phyloP scores from a whole-genome alignment of 495 filamentous ascomycete species.

The Neurospora africana region DNA sequence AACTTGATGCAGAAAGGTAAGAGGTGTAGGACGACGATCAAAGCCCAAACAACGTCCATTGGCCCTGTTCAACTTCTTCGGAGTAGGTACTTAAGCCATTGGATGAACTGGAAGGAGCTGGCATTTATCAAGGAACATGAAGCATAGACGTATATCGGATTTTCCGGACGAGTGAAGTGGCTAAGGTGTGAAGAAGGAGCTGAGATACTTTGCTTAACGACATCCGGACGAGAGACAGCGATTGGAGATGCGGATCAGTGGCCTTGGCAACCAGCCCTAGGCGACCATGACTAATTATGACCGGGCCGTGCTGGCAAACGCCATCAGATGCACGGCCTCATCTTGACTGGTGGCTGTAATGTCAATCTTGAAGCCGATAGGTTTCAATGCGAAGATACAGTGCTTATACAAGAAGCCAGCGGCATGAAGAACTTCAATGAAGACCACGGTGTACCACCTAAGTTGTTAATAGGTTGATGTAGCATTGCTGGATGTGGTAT shows the following conservation, averaged over 20 bases:
- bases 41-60: neutral
- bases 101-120: neutral
- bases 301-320: neutral
- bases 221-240: neutral
- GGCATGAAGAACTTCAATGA: neutral
- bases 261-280: neutral
- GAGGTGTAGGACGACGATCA: neutral
- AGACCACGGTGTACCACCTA: neutral
- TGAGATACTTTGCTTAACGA: neutral
- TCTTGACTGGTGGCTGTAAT: neutral
- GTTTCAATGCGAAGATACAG: neutral
- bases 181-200: neutral
- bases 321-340: neutral
- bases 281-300: neutral
- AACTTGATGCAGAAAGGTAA: neutral
- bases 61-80: neutral
- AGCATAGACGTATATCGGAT: neutral
- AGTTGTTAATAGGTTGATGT: neutral
- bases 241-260: neutral
- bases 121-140: neutral
- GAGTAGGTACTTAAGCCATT: neutral
- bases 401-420: neutral
- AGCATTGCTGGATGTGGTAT: neutral
- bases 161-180: neutral
- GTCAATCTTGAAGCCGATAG: neutral